Percentiles rank a stretch among this genome's conserved stretches.
phyloP scores from a whole-genome alignment of 345 rosid species.

The Microthlaspi erraticum region DNA sequence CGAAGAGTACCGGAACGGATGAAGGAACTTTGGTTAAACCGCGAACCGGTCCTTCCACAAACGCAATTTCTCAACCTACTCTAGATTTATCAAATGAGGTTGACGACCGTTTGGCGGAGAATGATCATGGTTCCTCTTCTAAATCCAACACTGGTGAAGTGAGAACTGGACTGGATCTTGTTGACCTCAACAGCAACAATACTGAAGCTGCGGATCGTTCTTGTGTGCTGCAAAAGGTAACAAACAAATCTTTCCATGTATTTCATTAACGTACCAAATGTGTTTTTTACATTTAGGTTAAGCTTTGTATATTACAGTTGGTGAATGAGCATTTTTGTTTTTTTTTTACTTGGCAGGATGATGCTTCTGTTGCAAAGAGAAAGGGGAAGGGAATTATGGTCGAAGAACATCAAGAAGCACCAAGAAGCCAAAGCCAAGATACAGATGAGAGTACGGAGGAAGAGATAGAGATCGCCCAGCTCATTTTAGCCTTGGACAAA shows the following conservation, averaged over 20 bases:
- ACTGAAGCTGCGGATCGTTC: slow-evolving; percentile 47
- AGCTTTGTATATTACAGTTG: slow-evolving; percentile 2
- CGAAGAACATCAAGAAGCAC: slow-evolving; percentile 43
- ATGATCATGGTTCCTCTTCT: slow-evolving; percentile 47
- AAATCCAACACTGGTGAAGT: slow-evolving; percentile 49
- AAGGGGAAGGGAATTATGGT: slow-evolving; percentile 52
- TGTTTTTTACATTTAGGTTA: slow-evolving; percentile 8
- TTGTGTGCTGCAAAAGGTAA: slow-evolving; percentile 56
- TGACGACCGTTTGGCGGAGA: slow-evolving; percentile 50
- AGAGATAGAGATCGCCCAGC: slow-evolving; percentile 85
- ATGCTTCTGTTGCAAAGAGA: slow-evolving; percentile 52
- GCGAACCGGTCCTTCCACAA: slow-evolving; percentile 36
- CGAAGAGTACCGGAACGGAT: slow-evolving; percentile 44
- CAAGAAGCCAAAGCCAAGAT: slow-evolving; percentile 46
- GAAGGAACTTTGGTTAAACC: slow-evolving; percentile 44
- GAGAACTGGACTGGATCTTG: slow-evolving; percentile 45
- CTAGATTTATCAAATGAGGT: slow-evolving; percentile 47
- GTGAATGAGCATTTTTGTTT: neutral
- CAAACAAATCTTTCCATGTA: slow-evolving; percentile 38
- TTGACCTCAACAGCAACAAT: slow-evolving; percentile 44
- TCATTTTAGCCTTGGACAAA: too few relatives aligned
- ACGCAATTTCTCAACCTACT: slow-evolving; percentile 43
- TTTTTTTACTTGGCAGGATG: slow-evolving; percentile 56
- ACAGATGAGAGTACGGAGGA: slow-evolving; percentile 53
- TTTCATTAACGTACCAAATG: neutral